Conservation (phyloP, 2,329 filamentous ascomycete genomes). For the Colletotrichum sp. region DNA sequence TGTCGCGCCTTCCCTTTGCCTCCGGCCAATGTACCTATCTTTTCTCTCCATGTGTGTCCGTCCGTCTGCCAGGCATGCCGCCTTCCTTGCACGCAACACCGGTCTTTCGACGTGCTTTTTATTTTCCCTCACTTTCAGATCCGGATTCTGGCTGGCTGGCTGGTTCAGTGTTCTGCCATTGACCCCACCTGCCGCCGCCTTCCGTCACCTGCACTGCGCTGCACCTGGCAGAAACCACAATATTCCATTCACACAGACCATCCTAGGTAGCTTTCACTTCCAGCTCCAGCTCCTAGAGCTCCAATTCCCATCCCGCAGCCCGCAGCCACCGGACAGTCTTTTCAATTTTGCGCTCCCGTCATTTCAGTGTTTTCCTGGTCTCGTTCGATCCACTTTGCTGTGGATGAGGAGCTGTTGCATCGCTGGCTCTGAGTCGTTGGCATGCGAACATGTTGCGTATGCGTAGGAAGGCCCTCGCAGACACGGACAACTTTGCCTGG, state of each 20-base stretch:
- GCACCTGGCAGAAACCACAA: background rate
- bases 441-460: background rate
- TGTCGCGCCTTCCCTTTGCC: background rate
- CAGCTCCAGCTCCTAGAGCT: background rate
- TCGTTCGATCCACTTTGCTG: background rate
- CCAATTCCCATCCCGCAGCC: background rate
- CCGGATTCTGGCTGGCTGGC: background rate
- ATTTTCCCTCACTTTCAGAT: background rate
- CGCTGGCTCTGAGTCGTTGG: background rate
- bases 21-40: background rate
- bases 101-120: slow-evolving; percentile 34
- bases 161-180: background rate
- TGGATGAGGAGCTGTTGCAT: background rate
- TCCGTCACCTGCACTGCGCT: background rate
- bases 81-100: background rate
- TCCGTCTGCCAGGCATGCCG: background rate
- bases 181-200: background rate
- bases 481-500: background rate
- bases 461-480: background rate
- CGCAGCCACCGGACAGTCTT: background rate
- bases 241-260: background rate
- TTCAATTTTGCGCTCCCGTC: background rate
- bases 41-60: background rate
- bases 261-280: background rate
- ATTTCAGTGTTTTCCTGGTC: background rate